Evolutionary conservation across 2,329 filamentous ascomycete genomes (phyloP).

Genomic region (Cladosporium colombiae): DNA sequence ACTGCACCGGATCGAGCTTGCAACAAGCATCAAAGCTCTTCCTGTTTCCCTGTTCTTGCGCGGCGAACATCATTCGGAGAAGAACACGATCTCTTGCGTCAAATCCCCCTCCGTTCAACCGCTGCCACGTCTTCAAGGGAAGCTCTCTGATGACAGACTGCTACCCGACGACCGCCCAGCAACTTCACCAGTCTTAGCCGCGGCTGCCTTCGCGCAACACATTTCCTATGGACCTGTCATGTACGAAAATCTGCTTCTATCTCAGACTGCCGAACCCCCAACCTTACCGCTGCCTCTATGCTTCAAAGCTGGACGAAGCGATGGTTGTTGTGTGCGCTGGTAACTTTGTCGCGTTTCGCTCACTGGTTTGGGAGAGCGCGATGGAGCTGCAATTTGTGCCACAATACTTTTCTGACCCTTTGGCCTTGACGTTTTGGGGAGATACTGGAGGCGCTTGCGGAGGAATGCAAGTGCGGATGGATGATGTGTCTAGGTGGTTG

Average conservation of each 20-base stretch:
- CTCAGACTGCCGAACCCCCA: conserved; percentile 8
- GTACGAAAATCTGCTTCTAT: conserved; percentile 8
- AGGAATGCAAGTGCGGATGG: conserved; percentile 13
- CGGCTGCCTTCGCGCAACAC: conserved; percentile 19
- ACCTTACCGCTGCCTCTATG: conserved; percentile 7
- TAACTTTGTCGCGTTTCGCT: neutral
- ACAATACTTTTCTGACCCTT: conserved; percentile 4
- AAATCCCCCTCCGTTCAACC: neutral
- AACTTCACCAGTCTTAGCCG: conserved; percentile 4
- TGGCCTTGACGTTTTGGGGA: conserved; percentile 7
- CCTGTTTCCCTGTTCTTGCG: neutral
- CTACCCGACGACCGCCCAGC: neutral
- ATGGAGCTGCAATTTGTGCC: neutral
- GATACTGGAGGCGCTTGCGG: conserved; percentile 5
- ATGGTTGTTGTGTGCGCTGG: conserved; percentile 1
- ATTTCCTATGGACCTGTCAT: conserved; percentile 13
- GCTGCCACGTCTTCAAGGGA: neutral
- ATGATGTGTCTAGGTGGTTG: conserved; percentile 1
- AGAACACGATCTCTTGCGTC: neutral
- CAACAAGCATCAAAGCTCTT: neutral
- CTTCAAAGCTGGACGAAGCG: conserved; percentile 7
- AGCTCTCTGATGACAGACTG: neutral
- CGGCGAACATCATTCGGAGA: neutral
- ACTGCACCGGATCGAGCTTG: conserved; percentile 17
- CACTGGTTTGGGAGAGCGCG: conserved; percentile 3